Conservation (phyloP, 176 grass and related monocot genomes). For the Oryza meyeriana region DNA sequence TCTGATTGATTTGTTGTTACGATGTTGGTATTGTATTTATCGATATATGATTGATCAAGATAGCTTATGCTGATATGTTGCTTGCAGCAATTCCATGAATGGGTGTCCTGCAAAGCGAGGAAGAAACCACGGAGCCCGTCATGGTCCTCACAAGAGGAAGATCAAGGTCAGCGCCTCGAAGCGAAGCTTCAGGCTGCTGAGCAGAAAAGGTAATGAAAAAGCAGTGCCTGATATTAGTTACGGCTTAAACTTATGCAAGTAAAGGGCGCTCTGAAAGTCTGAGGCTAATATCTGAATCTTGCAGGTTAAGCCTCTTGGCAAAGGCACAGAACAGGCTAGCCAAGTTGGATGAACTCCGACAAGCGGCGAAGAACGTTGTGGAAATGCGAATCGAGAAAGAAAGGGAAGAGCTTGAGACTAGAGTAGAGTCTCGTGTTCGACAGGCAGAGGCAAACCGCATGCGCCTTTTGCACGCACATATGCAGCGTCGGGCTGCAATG, state of each 20-base stretch:
- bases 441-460: slow-evolving; percentile 83
- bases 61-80: slow-evolving; percentile 18
- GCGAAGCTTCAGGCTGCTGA: slow-evolving; percentile 92
- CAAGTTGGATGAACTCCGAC: slow-evolving; percentile 80
- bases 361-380: slow-evolving; percentile 77
- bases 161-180: slow-evolving; percentile 80
- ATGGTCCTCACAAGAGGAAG: slow-evolving; percentile 97
- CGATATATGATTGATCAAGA: background rate
- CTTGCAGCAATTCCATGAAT: slow-evolving; percentile 93
- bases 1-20: background rate
- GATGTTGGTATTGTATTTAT: background rate
- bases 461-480: slow-evolving; percentile 60
- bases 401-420: slow-evolving; percentile 77
- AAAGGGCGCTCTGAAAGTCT: background rate
- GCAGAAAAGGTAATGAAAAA: slow-evolving; percentile 65
- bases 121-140: slow-evolving; percentile 91
- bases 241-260: background rate
- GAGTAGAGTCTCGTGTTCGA: slow-evolving; percentile 86
- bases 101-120: slow-evolving; percentile 92
- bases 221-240: background rate
- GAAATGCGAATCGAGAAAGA: slow-evolving; percentile 88
- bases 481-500: slow-evolving; percentile 61
- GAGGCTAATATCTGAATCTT: slow-evolving; percentile 11
- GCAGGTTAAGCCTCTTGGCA: slow-evolving; percentile 69
- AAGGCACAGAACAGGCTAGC: slow-evolving; percentile 76